These are phyloP conservation scores for Hypoxylon lienhwacheense DNA, from an alignment of 495 filamentous ascomycete genomes.

Conservation along the genomic window DNA sequence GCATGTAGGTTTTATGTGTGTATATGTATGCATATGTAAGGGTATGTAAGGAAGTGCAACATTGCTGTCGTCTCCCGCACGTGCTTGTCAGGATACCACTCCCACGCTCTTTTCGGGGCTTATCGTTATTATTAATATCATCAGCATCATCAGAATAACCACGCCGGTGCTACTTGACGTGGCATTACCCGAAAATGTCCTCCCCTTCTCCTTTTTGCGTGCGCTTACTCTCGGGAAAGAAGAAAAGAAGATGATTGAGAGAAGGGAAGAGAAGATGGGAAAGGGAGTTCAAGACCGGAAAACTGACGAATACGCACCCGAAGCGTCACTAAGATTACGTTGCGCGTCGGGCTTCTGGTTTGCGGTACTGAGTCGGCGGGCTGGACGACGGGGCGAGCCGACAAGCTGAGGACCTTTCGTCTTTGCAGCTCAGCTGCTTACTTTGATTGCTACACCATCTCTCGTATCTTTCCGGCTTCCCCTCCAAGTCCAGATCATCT, in stretches of 20 bases:
- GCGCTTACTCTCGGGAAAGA: conserved; percentile 30
- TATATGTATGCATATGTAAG: conserved; percentile 32
- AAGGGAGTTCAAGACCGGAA: too few species aligned
- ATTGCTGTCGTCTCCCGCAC: conserved; percentile 31
- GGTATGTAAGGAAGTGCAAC: too few species aligned
- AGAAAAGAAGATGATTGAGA: neutral
- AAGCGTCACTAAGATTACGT: neutral
- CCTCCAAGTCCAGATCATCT: conserved; percentile 21
- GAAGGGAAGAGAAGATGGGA: neutral
- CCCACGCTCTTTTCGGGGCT: conserved; percentile 17
- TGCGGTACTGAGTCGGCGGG: conserved; percentile 4
- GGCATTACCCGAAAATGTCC: conserved; percentile 33
- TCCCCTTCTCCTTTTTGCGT: neutral
- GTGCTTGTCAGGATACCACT: conserved; percentile 23
- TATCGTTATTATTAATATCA: neutral
- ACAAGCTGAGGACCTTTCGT: conserved; percentile 14
- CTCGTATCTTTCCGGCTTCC: too few species aligned
- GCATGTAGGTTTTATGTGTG: too few species aligned
- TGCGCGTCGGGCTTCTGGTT: neutral
- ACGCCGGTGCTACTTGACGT: conserved; percentile 32
- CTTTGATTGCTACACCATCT: conserved; percentile 20
- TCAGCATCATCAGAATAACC: too few species aligned
- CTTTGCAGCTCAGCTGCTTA: conserved; percentile 30
- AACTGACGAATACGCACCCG: neutral
- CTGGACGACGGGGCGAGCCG: conserved; percentile 11